Conservation (phyloP, 78 protist species). For the Dictyostelium intermedium region DNA sequence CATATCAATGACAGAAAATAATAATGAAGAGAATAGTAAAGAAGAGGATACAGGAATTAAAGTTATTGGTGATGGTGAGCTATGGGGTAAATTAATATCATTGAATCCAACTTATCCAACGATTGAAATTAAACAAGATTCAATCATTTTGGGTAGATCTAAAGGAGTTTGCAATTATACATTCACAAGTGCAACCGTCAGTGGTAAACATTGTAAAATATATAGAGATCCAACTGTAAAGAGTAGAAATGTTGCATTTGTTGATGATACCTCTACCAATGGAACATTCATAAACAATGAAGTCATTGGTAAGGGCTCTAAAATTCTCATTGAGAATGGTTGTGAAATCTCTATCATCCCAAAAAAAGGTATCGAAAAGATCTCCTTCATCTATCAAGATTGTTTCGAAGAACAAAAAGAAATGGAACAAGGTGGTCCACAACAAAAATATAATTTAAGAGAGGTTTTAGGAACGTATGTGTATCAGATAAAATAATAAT, state of each 20-base stretch:
- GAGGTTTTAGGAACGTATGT: constrained; percentile 68
- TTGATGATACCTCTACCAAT: constrained; percentile 61
- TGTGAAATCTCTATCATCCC: constrained; percentile 64
- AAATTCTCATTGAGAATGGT: constrained; percentile 68
- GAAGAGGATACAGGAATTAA: constrained; percentile 11
- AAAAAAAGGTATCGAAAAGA: constrained; percentile 40
- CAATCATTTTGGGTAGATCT: constrained; percentile 40
- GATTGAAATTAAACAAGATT: constrained; percentile 32
- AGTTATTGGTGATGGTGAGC: constrained; percentile 36
- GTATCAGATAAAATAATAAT: neutral
- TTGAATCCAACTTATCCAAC: constrained; percentile 58
- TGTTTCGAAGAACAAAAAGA: constrained; percentile 67
- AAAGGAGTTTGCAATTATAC: neutral
- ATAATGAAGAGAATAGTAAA: neutral
- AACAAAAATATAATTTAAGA: constrained; percentile 37
- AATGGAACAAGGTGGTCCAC: constrained; percentile 83
- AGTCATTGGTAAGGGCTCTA: constrained; percentile 45
- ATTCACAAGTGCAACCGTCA: constrained; percentile 22
- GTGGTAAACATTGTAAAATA: constrained; percentile 62
- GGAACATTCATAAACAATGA: constrained; percentile 77
- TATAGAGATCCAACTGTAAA: constrained; percentile 50
- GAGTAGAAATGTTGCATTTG: constrained; percentile 35
- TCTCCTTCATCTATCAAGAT: constrained; percentile 66
- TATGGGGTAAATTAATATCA: constrained; percentile 63
- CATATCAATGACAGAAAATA: neutral